Base-by-base conservation (phyloP, 164 flowering plant species). In the Cinnamomum micranthum region DNA sequence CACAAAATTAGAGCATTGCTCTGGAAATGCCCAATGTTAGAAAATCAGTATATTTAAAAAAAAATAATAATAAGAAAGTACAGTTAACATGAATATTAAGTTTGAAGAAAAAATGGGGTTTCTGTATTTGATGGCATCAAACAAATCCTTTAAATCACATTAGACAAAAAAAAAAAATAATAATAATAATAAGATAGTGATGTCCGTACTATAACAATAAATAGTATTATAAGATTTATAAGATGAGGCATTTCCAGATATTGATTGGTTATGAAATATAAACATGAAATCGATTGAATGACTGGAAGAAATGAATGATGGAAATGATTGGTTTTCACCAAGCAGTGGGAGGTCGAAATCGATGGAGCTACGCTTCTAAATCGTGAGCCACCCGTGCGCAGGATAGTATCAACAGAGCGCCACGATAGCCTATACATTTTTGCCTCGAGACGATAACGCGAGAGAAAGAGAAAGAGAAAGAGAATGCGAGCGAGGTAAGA, bases 371-470 rank as follows among this genome's bases (percentile, higher is more conserved):
- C 74, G 73, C n/a, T 68, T 1, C 84, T 80, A 80, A 65, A 31
- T 14, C 80, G 78, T 0, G 82, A 64, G 81, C 78, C 81, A 15
- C 81, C 79, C 72, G 64, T 27, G 77, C 87, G 84, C 47, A 90
- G 84, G 72, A 87, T 13, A n/a, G 84, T 77, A 25, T 89, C 78
- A 77, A 85, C 82, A 68, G 96, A 88, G 67, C 92, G 93, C 82
- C 84, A 77, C 4, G 93, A 78, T 22, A 90, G 77, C 77, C 86
- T 82, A 81, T 89, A 87, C 96, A 91, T 91, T 74, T 60, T 68
- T 27, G 51, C 19, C 4, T 24, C 69, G 15, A 5, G 22, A 20
- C 25, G 66, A 41, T 14, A 55, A 55, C 60, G 35, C 35, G 35
- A 31, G 6, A 4, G 33, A 4, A 51, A 51, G 58, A 12, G 15